Evolutionary conservation across 495 filamentous ascomycete species (phyloP), one percentile per base, ranked within the genome.

Genomic region (Evernia prunastri): DNA sequence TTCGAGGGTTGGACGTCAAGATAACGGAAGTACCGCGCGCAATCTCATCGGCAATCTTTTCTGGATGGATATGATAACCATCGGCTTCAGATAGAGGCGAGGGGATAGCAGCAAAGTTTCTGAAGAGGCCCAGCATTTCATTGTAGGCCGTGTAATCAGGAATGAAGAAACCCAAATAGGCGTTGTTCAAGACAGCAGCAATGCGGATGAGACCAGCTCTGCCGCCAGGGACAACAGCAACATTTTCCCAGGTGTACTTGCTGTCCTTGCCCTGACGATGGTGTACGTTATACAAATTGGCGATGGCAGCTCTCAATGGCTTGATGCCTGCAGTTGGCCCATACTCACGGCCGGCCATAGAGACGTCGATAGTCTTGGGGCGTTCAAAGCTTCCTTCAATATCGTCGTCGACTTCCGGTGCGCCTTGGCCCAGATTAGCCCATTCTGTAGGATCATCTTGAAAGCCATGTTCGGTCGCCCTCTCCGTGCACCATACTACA

Each of bases 241-340:
- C 93, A 76, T 97, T 97, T 78, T 97, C 93, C 88, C 91, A 96
- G n/a, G 88, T 92, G 73, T 97, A 97, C 75, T 96, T 81, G 73
- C 88, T 92, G n/a, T 81, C 78, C 77, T 94, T 92, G 64, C 89
- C 90, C 75, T 92, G 79, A 51, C 93, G 86, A 71, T 96, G 92
- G 75, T 96, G 91, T 71, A 85, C 86, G 71, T 97, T 97, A 80
- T 97, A 97, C 63, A 97, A 82, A 59, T 84, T 82, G 39, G 93
- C 93, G n/a, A 97, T 91, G 18, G 93, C 93, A 64, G 89, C 86
- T 58, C 93, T 81, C 62, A 97, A 80, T 29, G 89, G 86, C 81
- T 89, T 96, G 81, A 96, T 96, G 71, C 93, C 93, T 23, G 92
- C 89, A 5, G 91, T 96, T 25, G 93, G 92, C 10, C 91, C 93